A percentile compares a stretch with the other conserved stretches of the same genome.
These are phyloP conservation scores for Firmiana major DNA, from an alignment of 345 rosid species.

Conservation along the genomic window DNA sequence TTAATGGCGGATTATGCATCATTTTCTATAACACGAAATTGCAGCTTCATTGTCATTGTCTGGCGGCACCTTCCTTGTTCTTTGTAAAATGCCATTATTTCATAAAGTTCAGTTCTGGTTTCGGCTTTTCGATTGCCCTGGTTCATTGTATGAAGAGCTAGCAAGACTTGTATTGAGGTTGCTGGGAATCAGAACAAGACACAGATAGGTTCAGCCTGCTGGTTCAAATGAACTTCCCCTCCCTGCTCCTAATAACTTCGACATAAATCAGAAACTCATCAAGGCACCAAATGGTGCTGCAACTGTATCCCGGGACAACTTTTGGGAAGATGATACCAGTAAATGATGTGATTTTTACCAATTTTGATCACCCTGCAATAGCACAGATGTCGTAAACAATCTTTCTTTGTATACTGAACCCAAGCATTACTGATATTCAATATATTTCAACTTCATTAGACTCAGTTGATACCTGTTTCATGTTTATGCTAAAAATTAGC, in stretches of 20 bases:
- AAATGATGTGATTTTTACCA: background rate
- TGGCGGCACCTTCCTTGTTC: too few relatives aligned
- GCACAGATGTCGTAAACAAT: background rate
- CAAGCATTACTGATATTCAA: background rate
- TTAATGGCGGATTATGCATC: too few relatives aligned
- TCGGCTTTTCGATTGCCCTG: slow-evolving; percentile 33
- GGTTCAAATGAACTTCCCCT: background rate
- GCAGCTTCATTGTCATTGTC: background rate
- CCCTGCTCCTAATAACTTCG: background rate
- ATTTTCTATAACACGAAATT: background rate
- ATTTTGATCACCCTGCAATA: background rate
- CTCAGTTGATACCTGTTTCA: background rate
- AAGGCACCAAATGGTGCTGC: background rate
- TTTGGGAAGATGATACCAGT: background rate
- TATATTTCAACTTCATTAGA: too few relatives aligned
- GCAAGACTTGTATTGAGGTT: slow-evolving; percentile 26
- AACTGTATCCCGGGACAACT: background rate
- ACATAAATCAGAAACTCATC: background rate
- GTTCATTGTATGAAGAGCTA: slow-evolving; percentile 31
- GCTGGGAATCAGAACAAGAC: background rate
- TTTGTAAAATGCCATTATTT: background rate
- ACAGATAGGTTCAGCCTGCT: background rate
- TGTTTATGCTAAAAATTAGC: too few relatives aligned
- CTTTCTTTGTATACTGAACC: background rate
- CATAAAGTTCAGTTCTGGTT: background rate